Evolutionary conservation across 108 stramenopile genomes (phyloP).

Genomic region (Nannochloropsis oceanica): DNA sequence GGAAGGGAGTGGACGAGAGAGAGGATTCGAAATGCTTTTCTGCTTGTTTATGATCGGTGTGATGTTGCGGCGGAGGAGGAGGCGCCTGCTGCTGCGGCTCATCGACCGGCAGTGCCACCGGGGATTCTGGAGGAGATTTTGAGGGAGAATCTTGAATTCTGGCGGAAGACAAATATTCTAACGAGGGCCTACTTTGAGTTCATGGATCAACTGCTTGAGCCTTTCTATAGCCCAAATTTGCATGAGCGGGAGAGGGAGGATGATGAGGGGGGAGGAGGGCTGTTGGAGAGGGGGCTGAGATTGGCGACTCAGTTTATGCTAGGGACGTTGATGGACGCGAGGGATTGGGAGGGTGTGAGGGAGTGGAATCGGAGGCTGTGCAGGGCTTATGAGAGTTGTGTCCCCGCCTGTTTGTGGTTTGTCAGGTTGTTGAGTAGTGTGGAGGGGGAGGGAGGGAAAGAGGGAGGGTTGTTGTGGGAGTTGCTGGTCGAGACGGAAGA

Average conservation of each 20-base stretch:
- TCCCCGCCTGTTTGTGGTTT: background rate
- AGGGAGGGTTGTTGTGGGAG: background rate
- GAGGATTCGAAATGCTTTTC: conserved; percentile 35
- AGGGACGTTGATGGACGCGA: background rate
- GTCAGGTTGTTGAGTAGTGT: background rate
- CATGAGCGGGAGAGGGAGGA: background rate
- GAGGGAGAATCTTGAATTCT: conserved; percentile 26
- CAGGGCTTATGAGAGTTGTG: background rate
- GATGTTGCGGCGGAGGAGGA: background rate
- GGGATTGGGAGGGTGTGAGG: background rate
- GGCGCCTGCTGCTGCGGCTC: background rate
- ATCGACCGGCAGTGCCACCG: background rate
- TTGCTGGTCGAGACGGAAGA: background rate
- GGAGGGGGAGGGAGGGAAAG: background rate
- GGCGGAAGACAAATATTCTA: conserved; percentile 1
- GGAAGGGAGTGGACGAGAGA: background rate
- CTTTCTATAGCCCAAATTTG: background rate
- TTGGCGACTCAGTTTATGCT: background rate
- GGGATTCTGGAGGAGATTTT: conserved; percentile 21
- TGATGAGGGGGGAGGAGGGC: background rate
- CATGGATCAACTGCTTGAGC: background rate
- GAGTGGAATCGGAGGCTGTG: background rate
- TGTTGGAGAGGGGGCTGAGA: background rate
- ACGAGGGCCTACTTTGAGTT: background rate
- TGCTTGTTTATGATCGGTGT: conserved; percentile 38